Evolutionary conservation across 371 early-diverging fungal species (phyloP), one percentile per base, ranked within the genome.

Genomic region (Globomyces sp.): DNA sequence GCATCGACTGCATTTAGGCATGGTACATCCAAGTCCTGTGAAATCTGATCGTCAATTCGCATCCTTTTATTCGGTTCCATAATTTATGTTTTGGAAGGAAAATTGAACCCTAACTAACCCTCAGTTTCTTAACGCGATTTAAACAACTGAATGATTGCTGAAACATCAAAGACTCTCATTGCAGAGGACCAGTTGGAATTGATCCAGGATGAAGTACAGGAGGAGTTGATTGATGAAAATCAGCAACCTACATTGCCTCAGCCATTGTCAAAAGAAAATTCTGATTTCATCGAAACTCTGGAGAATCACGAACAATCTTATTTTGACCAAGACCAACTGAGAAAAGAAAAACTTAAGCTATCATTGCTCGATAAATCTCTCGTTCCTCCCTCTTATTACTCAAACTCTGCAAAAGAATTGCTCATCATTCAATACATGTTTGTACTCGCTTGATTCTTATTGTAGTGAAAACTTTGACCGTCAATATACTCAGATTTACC

Each of bases 401-500:
- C 70, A 0, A 72, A 64, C 39, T 73, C 79, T 4, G 60, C 71
- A 57, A 80, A 79, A 71, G 81, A 81, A 68, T 55, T 43, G 40
- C 40, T 69, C 49, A 60, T 78, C 4, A 60, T 78, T 44, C 68
- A 81, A 57, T 80, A 79, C 60, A 76, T 81, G 5, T 58, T 34
- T n/a, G 6, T 58, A 5, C 24, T 24, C 24, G 24, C 24, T 24
- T 24, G 24, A 24, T 11, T 44, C 5, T n/a, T 58, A 58, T n/a
- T 46, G 36, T 58, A 58, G 61, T 37, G 76, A 74, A 11, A 83
- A 83, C 64, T 83, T 83, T 65, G 66, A 68, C 42, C 64, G 80
- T 4, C 84, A 83, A 69, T 83, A 83, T 63, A 59, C 66, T 24
- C 80, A 80, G 68, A 68, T 80, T 44, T 83, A 72, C 65, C 80